A percentile compares a stretch with the other conserved stretches of the same genome.
phyloP scores from a whole-genome alignment of 2,329 filamentous ascomycete species.

The Akanthomyces muscarius region DNA sequence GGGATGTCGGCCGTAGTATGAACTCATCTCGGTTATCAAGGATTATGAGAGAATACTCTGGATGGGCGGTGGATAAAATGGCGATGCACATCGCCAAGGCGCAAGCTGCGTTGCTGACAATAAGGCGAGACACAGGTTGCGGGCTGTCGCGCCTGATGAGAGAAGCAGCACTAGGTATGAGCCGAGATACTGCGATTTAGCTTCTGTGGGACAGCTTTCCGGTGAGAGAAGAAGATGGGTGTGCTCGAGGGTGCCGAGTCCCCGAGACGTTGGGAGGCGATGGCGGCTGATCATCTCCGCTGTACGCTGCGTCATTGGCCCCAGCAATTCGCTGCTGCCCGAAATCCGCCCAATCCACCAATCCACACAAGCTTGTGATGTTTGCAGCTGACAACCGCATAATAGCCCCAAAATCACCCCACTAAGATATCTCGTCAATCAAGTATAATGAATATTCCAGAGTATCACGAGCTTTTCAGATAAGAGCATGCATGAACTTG shows the following conservation, averaged over 20 bases:
- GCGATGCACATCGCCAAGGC: slow-evolving; percentile 73
- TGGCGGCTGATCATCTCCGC: slow-evolving; percentile 11
- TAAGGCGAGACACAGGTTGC: neutral
- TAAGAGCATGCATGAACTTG: neutral
- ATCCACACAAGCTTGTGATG: neutral
- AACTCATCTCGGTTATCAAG: slow-evolving; percentile 77
- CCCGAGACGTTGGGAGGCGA: neutral
- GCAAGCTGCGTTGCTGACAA: slow-evolving; percentile 50
- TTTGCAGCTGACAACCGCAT: neutral
- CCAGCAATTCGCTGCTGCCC: slow-evolving; percentile 8
- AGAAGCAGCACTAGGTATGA: neutral
- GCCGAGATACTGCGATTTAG: neutral
- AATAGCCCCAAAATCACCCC: no score
- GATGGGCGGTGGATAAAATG: slow-evolving; percentile 70
- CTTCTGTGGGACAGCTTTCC: neutral
- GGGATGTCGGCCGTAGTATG: slow-evolving; percentile 59
- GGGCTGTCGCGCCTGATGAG: neutral
- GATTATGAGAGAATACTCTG: slow-evolving; percentile 68
- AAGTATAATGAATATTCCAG: no score
- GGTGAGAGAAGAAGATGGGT: neutral
- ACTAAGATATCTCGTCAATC: neutral
- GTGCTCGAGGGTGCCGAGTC: neutral
- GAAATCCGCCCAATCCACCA: slow-evolving; percentile 5
- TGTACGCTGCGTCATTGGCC: slow-evolving; percentile 8
- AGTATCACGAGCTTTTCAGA: neutral